phyloP scores from a whole-genome alignment of 495 filamentous ascomycete genomes.

The Sordaria brevicollis region DNA sequence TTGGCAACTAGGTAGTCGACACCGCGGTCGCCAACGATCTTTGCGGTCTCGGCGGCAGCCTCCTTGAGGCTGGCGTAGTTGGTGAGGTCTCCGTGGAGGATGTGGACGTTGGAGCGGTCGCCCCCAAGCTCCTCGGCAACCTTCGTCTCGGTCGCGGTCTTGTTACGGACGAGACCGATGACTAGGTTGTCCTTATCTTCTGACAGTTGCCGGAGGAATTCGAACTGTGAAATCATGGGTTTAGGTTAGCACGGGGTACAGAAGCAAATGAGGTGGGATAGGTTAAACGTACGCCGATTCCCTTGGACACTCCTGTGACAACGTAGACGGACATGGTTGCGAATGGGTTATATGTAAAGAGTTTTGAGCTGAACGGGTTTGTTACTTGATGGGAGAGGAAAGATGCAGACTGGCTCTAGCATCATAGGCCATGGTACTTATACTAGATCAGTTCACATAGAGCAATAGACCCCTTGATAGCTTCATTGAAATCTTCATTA shows the following conservation, averaged over 20 bases:
- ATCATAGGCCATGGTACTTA: not conserved
- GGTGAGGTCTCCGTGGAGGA: conserved; percentile 30
- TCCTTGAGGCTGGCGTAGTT: conserved; percentile 16
- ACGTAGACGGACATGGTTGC: conserved; percentile 6
- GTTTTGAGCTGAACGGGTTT: not conserved
- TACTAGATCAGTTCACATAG: not conserved
- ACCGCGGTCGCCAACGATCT: conserved; percentile 26
- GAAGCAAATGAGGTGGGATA: not conserved
- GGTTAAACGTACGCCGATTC: conserved; percentile 12
- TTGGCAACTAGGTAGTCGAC: conserved; percentile 47
- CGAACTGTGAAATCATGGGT: conserved; percentile 7
- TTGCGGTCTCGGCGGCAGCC: conserved; percentile 18
- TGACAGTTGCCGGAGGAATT: conserved; percentile 20
- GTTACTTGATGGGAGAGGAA: not conserved
- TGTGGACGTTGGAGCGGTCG: conserved; percentile 25
- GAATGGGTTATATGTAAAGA: not conserved
- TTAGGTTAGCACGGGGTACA: not conserved
- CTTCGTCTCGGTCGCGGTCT: conserved; percentile 17
- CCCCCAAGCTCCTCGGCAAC: conserved; percentile 14
- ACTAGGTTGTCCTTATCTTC: conserved; percentile 16
- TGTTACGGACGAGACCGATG: conserved; percentile 27
- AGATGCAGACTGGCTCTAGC: not conserved
- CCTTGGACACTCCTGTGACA: conserved; percentile 14
- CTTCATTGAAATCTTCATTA: not conserved
- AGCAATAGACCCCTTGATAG: not conserved